These are phyloP conservation scores for Cladophialophora chaetospira DNA, from an alignment of 2,329 filamentous ascomycete species.

Conservation along the genomic window DNA sequence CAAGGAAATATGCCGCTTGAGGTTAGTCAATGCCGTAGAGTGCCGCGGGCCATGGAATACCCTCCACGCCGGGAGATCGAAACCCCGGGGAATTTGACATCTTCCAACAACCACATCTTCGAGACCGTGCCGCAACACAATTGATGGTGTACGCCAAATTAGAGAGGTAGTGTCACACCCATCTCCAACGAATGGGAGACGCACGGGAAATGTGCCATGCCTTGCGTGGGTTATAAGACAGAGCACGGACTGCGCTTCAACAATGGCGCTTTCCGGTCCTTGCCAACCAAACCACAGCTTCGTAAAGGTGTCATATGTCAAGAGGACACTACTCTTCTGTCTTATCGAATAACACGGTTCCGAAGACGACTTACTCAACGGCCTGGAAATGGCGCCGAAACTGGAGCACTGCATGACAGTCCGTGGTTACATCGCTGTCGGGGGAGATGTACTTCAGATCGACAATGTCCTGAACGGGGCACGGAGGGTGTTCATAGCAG, in stretches of 20 bases:
- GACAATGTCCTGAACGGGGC: neutral
- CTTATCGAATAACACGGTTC: neutral
- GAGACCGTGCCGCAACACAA: too few species aligned
- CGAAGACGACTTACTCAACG: neutral
- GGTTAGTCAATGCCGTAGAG: neutral
- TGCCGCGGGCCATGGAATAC: neutral
- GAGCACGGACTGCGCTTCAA: too few species aligned
- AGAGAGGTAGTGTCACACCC: too few species aligned
- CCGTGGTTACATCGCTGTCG: neutral
- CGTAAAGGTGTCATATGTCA: too few species aligned
- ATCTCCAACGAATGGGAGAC: too few species aligned
- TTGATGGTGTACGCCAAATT: too few species aligned
- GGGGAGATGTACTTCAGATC: neutral
- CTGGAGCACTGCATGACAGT: conserved; percentile 1
- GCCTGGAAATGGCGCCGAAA: neutral
- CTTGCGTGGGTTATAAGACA: too few species aligned
- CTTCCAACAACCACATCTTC: too few species aligned
- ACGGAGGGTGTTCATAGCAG: neutral
- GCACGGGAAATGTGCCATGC: too few species aligned
- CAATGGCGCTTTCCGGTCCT: too few species aligned
- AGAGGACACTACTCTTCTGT: too few species aligned
- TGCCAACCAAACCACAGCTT: too few species aligned
- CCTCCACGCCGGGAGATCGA: neutral
- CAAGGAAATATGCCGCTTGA: neutral
- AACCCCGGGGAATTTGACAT: neutral